Percentiles rank a stretch among this genome's conserved stretches.
Evolutionary conservation across 2,329 filamentous ascomycete species (phyloP).

Genomic region (Penicillium sclerotigenum): DNA sequence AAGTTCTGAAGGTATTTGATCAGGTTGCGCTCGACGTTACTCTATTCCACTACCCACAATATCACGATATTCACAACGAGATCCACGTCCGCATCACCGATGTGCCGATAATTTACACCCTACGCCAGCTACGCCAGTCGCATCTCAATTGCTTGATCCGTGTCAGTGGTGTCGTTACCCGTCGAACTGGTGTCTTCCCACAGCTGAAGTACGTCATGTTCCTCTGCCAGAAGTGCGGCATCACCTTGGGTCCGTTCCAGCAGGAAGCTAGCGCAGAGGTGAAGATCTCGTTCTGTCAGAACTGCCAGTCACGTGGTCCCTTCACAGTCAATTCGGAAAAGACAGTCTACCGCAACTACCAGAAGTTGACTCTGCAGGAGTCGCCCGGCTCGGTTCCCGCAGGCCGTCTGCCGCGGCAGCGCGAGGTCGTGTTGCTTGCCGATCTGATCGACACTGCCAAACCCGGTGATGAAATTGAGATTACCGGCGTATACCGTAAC

Average conservation of each 20-base stretch:
- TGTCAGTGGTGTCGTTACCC: slow-evolving; percentile 91
- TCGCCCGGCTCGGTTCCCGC: slow-evolving; percentile 95
- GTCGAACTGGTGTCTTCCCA: slow-evolving; percentile 91
- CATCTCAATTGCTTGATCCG: slow-evolving; percentile 95
- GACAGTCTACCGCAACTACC: slow-evolving; percentile 97
- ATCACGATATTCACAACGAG: slow-evolving; percentile 94
- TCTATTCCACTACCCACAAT: slow-evolving; percentile 93
- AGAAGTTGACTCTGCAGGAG: slow-evolving; percentile 95
- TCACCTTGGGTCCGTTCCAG: slow-evolving; percentile 91
- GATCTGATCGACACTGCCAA: slow-evolving; percentile 96
- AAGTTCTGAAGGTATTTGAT: slow-evolving; percentile 94
- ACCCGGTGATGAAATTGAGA: slow-evolving; percentile 94
- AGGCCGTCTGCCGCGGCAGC: slow-evolving; percentile 84
- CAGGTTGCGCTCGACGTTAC: slow-evolving; percentile 96
- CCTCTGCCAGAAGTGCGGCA: slow-evolving; percentile 88
- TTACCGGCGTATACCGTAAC: slow-evolving; percentile 95
- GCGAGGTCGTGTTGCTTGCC: slow-evolving; percentile 93
- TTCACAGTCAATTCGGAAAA: slow-evolving; percentile 96
- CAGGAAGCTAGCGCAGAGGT: slow-evolving; percentile 96
- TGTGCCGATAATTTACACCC: slow-evolving; percentile 88
- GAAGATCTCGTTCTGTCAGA: slow-evolving; percentile 93
- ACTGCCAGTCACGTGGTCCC: slow-evolving; percentile 89
- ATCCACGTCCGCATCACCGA: slow-evolving; percentile 97
- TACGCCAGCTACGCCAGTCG: slow-evolving; percentile 89
- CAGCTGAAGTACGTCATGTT: slow-evolving; percentile 99